Conservation (phyloP, 306 rosid genomes). For the Aeschynomene evenia region DNA sequence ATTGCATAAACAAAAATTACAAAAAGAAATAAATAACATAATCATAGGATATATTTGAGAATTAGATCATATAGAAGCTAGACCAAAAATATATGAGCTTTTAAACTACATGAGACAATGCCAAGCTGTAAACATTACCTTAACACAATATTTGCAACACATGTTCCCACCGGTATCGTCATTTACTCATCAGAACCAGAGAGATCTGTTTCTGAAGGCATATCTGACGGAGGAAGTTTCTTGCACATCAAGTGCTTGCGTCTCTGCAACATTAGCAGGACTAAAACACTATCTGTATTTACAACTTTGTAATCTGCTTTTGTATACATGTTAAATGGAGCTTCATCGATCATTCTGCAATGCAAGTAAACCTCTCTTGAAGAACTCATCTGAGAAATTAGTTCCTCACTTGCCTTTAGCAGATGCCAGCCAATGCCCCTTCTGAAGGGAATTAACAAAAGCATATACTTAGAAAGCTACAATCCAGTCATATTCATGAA, state of each 20-base stretch:
- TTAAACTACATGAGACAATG: constrained; percentile 22
- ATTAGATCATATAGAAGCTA: constrained; percentile 15
- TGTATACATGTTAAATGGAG: constrained; percentile 84
- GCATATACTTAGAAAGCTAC: constrained; percentile 13
- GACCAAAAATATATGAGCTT: constrained; percentile 8
- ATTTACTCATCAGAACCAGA: constrained; percentile 42
- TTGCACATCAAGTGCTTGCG: constrained; percentile 94
- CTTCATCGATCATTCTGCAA: constrained; percentile 82
- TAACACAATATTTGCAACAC: constrained; percentile 22
- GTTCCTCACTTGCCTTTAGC: constrained; percentile 85
- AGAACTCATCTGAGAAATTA: constrained; percentile 67
- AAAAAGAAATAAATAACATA: constrained; percentile 18
- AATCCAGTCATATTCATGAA: constrained; percentile 4
- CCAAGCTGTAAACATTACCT: constrained; percentile 29
- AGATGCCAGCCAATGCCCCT: constrained; percentile 99
- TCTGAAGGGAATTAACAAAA: constrained; percentile 50
- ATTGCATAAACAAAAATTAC: constrained; percentile 36
- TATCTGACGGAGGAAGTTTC: constrained; percentile 52
- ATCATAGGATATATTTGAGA: constrained; percentile 8
- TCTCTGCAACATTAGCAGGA: constrained; percentile 75
- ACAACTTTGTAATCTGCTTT: constrained; percentile 73
- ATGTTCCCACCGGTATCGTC: constrained; percentile 23
- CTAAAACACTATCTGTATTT: constrained; percentile 69
- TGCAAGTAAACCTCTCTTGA: constrained; percentile 79
- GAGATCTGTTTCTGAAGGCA: constrained; percentile 41